These are phyloP conservation scores for Penicillium macrosclerotiorum DNA, from an alignment of 495 filamentous ascomycete species.

Conservation along the genomic window DNA sequence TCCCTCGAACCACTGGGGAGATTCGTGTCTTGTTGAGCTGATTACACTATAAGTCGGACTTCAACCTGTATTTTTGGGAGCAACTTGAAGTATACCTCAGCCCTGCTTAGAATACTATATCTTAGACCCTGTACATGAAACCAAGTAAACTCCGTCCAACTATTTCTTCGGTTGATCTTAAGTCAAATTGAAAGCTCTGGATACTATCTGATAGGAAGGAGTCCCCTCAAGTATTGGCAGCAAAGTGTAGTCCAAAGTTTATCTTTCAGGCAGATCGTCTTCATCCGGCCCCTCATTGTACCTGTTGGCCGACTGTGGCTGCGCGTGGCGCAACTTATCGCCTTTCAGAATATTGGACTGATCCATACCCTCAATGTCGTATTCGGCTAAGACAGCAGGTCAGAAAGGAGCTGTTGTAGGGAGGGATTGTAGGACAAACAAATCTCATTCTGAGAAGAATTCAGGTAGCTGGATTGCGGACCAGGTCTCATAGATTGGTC, in stretches of 20 bases:
- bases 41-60: conserved; percentile 1
- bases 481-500: neutral
- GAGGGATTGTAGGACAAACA: neutral
- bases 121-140: no score
- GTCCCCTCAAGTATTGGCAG: neutral
- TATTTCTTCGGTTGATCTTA: neutral
- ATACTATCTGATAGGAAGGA: no score
- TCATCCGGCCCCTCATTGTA: conserved; percentile 9
- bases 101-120: neutral
- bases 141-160: neutral
- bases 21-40: conserved; percentile 73
- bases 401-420: neutral
- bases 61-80: neutral
- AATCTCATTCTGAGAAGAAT: neutral
- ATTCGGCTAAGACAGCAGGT: conserved; percentile 1
- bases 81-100: neutral
- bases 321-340: conserved; percentile 2
- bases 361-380: conserved; percentile 11
- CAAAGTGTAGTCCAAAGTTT: neutral
- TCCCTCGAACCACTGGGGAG: conserved; percentile 82
- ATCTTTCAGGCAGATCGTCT: conserved; percentile 1
- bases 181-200: no score
- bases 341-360: conserved; percentile 3
- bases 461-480: neutral
- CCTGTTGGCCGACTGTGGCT: conserved; percentile 2